Percentiles rank a stretch among this genome's conserved stretches.
Evolutionary conservation across 495 filamentous ascomycete genomes (phyloP).

Genomic region (Penicillium robsamsonii): DNA sequence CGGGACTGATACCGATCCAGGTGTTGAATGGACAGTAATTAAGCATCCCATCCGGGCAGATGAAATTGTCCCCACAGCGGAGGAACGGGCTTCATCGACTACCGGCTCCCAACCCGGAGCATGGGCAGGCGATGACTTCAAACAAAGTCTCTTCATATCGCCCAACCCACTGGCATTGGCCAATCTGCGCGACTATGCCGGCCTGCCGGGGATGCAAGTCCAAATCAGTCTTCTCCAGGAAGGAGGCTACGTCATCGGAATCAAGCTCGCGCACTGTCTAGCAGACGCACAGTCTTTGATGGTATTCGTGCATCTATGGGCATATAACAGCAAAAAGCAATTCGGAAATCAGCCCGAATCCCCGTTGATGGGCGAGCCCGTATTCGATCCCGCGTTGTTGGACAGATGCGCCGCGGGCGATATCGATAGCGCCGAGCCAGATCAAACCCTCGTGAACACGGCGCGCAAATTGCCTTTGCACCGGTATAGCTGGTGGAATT

Average conservation of each 20-base stretch:
- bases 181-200: conserved; percentile 6
- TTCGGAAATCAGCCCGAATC: not conserved
- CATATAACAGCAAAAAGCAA: conserved; percentile 22
- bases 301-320: conserved; percentile 48
- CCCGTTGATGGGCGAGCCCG: conserved; percentile 5
- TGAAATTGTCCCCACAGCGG: conserved; percentile 6
- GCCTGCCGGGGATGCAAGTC: conserved; percentile 32
- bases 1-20: conserved; percentile 1
- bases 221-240: conserved; percentile 41
- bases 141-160: conserved; percentile 3
- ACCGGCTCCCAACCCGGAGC: conserved; percentile 10
- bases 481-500: conserved; percentile 37
- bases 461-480: conserved; percentile 24
- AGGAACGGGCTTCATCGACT: conserved; percentile 6
- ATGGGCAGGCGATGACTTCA: conserved; percentile 12
- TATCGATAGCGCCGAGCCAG: conserved; percentile 24
- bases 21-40: conserved; percentile 9
- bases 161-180: conserved; percentile 1
- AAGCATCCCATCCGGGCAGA: not conserved
- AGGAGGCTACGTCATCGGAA: conserved; percentile 42
- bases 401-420: conserved; percentile 30
- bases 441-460: conserved; percentile 17
- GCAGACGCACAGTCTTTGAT: conserved; percentile 48
- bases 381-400: conserved; percentile 31
- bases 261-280: conserved; percentile 46